Conservation (phyloP, 2,329 filamentous ascomycete species). For the Colletotrichum acutatum region DNA sequence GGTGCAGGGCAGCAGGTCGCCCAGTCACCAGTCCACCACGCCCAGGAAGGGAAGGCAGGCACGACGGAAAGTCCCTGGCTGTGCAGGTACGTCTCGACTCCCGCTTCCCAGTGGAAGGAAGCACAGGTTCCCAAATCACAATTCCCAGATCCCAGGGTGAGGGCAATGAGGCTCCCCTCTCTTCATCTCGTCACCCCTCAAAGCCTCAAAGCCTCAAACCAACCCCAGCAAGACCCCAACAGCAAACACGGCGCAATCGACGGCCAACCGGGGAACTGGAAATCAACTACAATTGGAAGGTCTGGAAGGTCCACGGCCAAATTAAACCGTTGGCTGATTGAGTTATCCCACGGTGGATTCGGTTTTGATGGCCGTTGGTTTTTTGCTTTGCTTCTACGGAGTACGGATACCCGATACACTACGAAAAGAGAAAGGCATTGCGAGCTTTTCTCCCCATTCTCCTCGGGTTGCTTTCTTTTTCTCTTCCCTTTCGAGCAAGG, state of each 20-base stretch:
- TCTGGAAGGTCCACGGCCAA: neutral
- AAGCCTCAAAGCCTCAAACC: neutral
- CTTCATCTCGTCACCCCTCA: neutral
- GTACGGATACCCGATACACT: neutral
- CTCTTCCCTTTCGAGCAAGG: slow-evolving; percentile 13
- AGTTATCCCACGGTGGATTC: neutral
- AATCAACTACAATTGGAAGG: neutral
- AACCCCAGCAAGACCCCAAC: neutral
- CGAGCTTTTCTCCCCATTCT: neutral
- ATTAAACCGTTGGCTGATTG: neutral
- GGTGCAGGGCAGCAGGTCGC: neutral
- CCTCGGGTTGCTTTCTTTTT: slow-evolving; percentile 10
- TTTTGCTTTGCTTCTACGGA: neutral
- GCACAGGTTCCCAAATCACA: no score
- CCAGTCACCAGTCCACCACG: neutral
- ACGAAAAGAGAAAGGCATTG: neutral
- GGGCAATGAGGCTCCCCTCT: neutral
- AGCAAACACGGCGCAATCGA: neutral
- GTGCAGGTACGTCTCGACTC: neutral
- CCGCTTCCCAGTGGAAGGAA: neutral
- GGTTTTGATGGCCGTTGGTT: neutral
- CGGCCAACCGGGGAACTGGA: neutral
- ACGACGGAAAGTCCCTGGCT: neutral
- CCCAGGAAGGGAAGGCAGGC: neutral
- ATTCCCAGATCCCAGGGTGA: neutral